phyloP scores from a whole-genome alignment of 441 rosid genomes.

The Eugenia klotzschiana region DNA sequence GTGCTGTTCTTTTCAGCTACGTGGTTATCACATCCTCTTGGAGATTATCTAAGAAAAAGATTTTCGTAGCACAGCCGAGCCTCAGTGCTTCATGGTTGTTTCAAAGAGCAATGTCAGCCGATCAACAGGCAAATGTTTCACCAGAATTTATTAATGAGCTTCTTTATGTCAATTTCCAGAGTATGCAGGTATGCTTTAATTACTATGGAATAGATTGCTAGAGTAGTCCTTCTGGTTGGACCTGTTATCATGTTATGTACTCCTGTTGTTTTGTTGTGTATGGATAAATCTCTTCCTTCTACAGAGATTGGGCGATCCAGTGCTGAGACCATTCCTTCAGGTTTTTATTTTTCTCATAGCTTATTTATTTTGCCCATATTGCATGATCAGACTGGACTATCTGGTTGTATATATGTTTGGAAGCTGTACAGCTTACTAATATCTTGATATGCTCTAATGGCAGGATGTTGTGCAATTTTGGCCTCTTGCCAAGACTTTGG shows the following conservation, averaged over 20 bases:
- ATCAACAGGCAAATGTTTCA: constrained; percentile 45
- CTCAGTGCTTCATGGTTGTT: constrained; percentile 89
- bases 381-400: background rate
- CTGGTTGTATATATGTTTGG: background rate
- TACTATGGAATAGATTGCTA: background rate
- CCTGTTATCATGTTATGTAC: background rate
- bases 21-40: background rate
- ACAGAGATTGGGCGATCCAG: constrained; percentile 75
- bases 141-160: constrained; percentile 76
- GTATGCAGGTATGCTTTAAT: constrained; percentile 52
- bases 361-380: background rate
- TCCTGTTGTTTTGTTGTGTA: background rate
- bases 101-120: constrained; percentile 92
- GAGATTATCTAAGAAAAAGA: background rate
- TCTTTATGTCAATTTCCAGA: constrained; percentile 64
- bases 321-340: constrained; percentile 89
- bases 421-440: background rate
- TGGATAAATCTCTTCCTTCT: constrained; percentile 7
- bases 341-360: constrained; percentile 8
- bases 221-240: background rate
- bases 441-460: background rate
- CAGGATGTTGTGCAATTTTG: constrained; percentile 82
- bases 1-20: background rate
- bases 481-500: constrained; percentile 79
- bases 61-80: constrained; percentile 50